These are phyloP conservation scores for Aspergillus spinulosporus DNA, from an alignment of 2,329 filamentous ascomycete species.

Conservation along the genomic window DNA sequence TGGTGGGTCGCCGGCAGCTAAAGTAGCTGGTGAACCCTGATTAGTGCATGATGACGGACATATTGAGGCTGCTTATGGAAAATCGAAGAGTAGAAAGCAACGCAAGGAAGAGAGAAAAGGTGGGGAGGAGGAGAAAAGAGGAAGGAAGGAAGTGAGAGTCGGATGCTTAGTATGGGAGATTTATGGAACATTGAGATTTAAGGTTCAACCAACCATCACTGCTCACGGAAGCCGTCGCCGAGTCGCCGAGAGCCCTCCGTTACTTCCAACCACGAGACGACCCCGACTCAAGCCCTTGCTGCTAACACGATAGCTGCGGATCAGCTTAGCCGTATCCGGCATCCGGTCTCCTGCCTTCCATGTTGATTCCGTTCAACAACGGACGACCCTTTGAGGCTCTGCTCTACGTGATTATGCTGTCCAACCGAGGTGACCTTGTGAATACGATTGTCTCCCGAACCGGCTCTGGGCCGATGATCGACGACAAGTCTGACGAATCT, in stretches of 20 bases:
- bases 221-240: background rate
- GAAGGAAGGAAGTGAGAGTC: too few species aligned
- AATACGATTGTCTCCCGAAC: background rate
- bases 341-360: background rate
- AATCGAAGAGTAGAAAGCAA: background rate
- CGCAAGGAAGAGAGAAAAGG: background rate
- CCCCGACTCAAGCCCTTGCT: background rate
- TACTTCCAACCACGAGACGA: background rate
- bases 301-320: slow-evolving; percentile 1
- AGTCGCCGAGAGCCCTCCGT: background rate
- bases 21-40: slow-evolving; percentile 4
- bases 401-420: background rate
- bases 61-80: background rate
- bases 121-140: background rate
- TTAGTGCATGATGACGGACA: slow-evolving; percentile 5
- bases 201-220: slow-evolving; percentile 3
- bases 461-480: slow-evolving; percentile 3
- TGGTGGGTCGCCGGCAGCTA: slow-evolving; percentile 14
- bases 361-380: background rate
- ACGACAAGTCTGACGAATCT: background rate
- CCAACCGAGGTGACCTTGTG: background rate
- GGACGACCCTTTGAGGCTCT: background rate
- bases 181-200: slow-evolving; percentile 7
- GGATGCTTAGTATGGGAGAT: background rate
- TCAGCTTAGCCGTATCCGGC: slow-evolving; percentile 1